A percentile compares a stretch with the other conserved stretches of the same genome.
Evolutionary conservation across 2,329 filamentous ascomycete species (phyloP).

Genomic region (Exophiala spinifera): DNA sequence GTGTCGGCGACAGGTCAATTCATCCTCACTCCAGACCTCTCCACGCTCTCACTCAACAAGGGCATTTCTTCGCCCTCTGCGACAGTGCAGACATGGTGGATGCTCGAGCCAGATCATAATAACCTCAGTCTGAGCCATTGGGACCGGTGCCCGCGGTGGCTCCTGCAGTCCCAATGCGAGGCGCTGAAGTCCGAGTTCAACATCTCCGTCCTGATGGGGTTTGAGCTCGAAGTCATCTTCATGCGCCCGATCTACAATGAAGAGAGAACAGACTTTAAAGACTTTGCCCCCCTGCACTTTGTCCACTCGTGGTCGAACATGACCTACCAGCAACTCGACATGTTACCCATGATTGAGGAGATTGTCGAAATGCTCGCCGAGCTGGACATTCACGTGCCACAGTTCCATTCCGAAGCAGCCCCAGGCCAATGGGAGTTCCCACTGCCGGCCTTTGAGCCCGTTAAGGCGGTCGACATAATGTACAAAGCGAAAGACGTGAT

Average conservation of each 20-base stretch:
- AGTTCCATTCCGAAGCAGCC: constrained; percentile 72
- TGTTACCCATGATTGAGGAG: constrained; percentile 61
- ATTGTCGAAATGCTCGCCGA: constrained; percentile 60
- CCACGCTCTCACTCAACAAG: constrained; percentile 58
- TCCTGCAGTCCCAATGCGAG: constrained; percentile 56
- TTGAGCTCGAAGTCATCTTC: constrained; percentile 78
- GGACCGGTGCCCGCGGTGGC: constrained; percentile 60
- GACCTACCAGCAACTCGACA: constrained; percentile 57
- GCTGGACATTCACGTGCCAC: constrained; percentile 65
- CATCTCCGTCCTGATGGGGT: constrained; percentile 66
- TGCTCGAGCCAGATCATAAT: constrained; percentile 45
- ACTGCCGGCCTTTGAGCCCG: constrained; percentile 59
- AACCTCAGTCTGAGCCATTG: constrained; percentile 13
- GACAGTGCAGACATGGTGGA: constrained; percentile 66
- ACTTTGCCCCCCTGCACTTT: constrained; percentile 51
- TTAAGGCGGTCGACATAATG: constrained; percentile 69
- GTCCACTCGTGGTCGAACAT: constrained; percentile 71
- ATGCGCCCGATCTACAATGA: constrained; percentile 49
- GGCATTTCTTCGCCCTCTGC: constrained; percentile 56
- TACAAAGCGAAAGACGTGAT: constrained; percentile 70
- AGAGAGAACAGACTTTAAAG: constrained; percentile 28
- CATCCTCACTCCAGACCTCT: constrained; percentile 63
- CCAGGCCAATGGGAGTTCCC: constrained; percentile 76
- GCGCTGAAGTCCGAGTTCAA: constrained; percentile 50
- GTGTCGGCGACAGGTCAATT: constrained; percentile 63